Percentiles rank a stretch among this genome's conserved stretches.
Evolutionary conservation across 345 rosid genomes (phyloP).

Genomic region (Eucalyptus curtisii): DNA sequence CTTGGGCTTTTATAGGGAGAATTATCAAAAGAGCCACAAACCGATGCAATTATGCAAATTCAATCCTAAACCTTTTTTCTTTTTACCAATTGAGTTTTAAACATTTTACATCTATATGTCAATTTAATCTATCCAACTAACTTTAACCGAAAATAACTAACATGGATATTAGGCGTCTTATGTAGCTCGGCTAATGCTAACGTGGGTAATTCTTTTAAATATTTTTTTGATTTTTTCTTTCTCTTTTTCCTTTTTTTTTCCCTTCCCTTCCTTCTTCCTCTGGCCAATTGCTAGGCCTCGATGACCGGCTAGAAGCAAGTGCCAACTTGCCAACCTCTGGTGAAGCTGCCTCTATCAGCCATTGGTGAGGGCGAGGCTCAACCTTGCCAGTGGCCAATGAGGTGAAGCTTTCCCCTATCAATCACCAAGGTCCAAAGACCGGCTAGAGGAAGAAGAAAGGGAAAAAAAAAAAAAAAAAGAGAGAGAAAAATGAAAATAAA

Average conservation of each 20-base stretch:
- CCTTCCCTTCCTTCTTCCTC: background rate
- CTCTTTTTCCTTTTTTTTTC: too few species aligned
- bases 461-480: too few species aligned
- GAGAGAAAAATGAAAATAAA: too few species aligned
- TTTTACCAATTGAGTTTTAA: background rate
- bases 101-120: fast-evolving
- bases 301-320: background rate
- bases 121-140: fast-evolving
- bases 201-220: too few species aligned
- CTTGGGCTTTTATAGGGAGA: background rate
- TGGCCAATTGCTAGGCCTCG: background rate
- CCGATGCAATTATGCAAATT: background rate
- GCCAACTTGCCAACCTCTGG: background rate
- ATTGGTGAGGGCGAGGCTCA: background rate
- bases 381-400: background rate
- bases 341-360: too few species aligned
- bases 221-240: too few species aligned
- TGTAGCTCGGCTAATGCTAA: fast-evolving
- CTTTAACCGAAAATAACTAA: fast-evolving
- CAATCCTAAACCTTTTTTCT: too few species aligned
- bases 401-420: background rate
- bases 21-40: background rate
- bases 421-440: too few species aligned
- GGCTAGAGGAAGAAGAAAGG: background rate
- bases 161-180: fast-evolving